Evolutionary conservation across 345 rosid species (phyloP), one percentile per base, ranked within the genome.

Genomic region (Brassica nigra): DNA sequence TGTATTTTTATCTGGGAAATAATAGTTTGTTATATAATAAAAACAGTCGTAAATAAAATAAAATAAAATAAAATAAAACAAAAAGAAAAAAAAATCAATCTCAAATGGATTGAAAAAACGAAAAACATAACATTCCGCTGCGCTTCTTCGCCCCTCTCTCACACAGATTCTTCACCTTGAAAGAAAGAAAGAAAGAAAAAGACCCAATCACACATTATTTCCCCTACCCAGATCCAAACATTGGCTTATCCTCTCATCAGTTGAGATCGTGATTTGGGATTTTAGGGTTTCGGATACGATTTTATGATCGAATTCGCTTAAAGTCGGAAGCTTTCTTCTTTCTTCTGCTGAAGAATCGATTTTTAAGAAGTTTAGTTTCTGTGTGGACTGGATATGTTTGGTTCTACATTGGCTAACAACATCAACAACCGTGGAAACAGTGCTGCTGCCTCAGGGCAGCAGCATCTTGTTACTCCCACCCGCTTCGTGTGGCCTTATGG

Each of bases 401-500:
- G 86, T 84, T 86, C 97, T 81, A 77, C 82, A 84, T 71, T 82
- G 69, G 84, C 79, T 65, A 71, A 55, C 62, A 86, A 39, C 44
- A 33, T 0, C 18, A 18, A 18, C 18, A 18, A 80, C 72, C 88
- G 85, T 76, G 92, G 79, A 39, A 86, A 79, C 76, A 79, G 72
- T 33, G 88, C 85, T 77, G 83, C 80, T 18, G 18, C 18, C 62
- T 44, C 82, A 37, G 84, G 76, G 82, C 74, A 54, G 54, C 54
- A 83, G 20, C 78, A 18, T 0, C 18, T 68, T 66, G 81, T 86
- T 59, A 75, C 87, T 83, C 90, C 95, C 1, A 76, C 81, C 80
- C 91, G 87, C 29, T 92, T 92, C 29, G 86, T 89, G 14, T 92
- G 97, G 97, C 95, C 92, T 76, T 84, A 92, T 81, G 97, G 97